These are phyloP conservation scores for Naganishia onofrii DNA, from an alignment of 768 basidiomycete genomes.

Conservation along the genomic window DNA sequence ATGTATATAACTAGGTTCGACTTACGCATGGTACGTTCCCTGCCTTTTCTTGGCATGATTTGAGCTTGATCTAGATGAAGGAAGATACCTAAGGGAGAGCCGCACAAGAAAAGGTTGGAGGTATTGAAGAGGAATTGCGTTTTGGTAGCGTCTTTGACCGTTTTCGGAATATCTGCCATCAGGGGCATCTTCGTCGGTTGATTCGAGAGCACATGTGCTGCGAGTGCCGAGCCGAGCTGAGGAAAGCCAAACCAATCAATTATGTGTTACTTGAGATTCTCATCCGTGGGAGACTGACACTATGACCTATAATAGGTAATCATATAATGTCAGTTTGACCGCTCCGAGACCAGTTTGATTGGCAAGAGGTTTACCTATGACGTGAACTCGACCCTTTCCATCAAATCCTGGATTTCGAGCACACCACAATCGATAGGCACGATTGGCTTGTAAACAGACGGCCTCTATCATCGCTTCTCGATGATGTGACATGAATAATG, in stretches of 20 bases:
- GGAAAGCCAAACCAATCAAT: conserved; percentile 13
- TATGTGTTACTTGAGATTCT: no score
- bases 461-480: conserved; percentile 56
- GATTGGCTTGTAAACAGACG: conserved; percentile 54
- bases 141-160: conserved; percentile 43
- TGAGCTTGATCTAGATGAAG: conserved; percentile 56
- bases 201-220: conserved; percentile 54
- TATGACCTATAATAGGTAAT: no score
- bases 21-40: conserved; percentile 53
- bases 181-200: conserved; percentile 55
- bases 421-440: conserved; percentile 55
- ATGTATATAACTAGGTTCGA: neutral
- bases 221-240: conserved; percentile 54
- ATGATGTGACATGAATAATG: conserved; percentile 57
- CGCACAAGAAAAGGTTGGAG: conserved; percentile 53
- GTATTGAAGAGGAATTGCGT: conserved; percentile 54
- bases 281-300: no score
- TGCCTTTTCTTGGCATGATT: conserved; percentile 55
- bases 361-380: conserved; percentile 55
- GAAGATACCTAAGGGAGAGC: conserved; percentile 55
- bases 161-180: conserved; percentile 50
- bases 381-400: conserved; percentile 52
- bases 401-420: conserved; percentile 55
- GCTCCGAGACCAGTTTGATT: neutral
- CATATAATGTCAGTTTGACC: no score